These are phyloP conservation scores for Rhododendron henanense DNA, from an alignment of 148 eudicot species.

Conservation along the genomic window DNA sequence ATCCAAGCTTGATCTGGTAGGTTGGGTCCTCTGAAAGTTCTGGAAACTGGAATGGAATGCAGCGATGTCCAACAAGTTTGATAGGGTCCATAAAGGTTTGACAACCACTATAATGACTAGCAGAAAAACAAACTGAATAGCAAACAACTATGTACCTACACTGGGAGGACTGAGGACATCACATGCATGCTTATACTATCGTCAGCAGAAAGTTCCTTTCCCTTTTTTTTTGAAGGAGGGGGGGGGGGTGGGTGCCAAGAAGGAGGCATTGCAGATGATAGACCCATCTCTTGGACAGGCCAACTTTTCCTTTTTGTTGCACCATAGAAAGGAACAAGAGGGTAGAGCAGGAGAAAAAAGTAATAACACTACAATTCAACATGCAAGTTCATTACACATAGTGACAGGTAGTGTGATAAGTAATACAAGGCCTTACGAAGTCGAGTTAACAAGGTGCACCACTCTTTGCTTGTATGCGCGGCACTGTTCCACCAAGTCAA, in stretches of 20 bases:
- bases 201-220: background rate
- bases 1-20: background rate
- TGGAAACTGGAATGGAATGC: background rate
- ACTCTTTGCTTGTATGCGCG: slow-evolving; percentile 91
- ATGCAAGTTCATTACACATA: background rate
- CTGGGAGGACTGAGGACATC: background rate
- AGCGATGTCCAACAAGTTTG: background rate
- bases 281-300: background rate
- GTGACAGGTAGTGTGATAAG: background rate
- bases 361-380: background rate
- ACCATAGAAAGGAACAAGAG: background rate
- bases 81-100: background rate
- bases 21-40: background rate
- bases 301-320: background rate
- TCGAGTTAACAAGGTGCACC: slow-evolving; percentile 94
- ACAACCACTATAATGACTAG: background rate
- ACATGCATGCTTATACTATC: background rate
- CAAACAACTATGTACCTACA: background rate
- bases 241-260: background rate
- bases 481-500: slow-evolving; percentile 93
- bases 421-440: slow-evolving; percentile 71
- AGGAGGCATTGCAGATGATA: background rate
- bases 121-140: background rate
- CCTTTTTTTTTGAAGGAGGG: background rate
- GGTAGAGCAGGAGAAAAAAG: background rate